These are phyloP conservation scores for Clavaria fumosa DNA, from an alignment of 768 basidiomycete genomes.

Conservation along the genomic window DNA sequence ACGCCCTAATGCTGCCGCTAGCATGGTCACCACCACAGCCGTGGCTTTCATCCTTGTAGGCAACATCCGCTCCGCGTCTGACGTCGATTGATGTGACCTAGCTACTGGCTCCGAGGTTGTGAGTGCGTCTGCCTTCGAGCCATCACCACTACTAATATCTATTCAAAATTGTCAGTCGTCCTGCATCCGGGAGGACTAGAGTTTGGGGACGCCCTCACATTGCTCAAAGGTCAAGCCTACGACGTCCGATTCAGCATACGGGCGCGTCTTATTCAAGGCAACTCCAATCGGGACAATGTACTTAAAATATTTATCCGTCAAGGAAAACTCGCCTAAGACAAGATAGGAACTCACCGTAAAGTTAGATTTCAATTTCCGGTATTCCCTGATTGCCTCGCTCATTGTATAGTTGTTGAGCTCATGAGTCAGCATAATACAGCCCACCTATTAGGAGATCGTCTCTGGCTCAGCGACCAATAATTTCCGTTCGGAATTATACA, in stretches of 20 bases:
- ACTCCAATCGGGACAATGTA: slow-evolving; percentile 39
- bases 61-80: too few species aligned
- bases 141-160: not conserved
- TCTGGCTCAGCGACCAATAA: not conserved
- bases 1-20: too few species aligned
- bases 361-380: slow-evolving; percentile 26
- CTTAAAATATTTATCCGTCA: slow-evolving; percentile 11
- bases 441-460: slow-evolving; percentile 18
- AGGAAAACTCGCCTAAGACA: not conserved
- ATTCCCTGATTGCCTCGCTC: slow-evolving; percentile 40
- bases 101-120: too few species aligned
- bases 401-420: slow-evolving; percentile 49
- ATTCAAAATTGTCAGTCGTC: not conserved
- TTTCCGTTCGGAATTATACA: not conserved
- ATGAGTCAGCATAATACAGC: slow-evolving; percentile 40
- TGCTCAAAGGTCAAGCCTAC: slow-evolving; percentile 29
- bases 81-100: too few species aligned
- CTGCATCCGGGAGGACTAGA: not conserved
- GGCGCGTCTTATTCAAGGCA: slow-evolving; percentile 33
- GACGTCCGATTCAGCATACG: slow-evolving; percentile 34
- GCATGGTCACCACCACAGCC: too few species aligned
- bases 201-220: slow-evolving; percentile 22
- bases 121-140: too few species aligned
- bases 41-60: too few species aligned
- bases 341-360: slow-evolving; percentile 26